Evolutionary conservation across 2,329 filamentous ascomycete genomes (phyloP), one percentile per base, ranked within the genome.

Genomic region (Diaporthe longicolla): DNA sequence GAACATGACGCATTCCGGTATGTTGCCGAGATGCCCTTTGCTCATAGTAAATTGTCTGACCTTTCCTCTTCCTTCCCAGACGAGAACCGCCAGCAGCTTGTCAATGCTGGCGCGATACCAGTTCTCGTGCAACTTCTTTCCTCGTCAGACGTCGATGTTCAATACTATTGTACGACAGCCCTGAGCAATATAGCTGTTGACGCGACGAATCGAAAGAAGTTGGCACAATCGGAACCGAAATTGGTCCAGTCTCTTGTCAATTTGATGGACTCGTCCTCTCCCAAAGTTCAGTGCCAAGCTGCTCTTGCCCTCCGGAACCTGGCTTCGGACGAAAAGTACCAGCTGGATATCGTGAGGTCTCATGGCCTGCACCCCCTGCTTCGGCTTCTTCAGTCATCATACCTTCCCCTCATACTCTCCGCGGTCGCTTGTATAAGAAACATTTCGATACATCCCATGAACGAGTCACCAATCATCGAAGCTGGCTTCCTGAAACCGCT

Each of bases 1-100:
- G 77, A 99, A 99, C 84, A 99, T 99, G 97, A 99, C 97, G 79
- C 97, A 99, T 86, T 98, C 95, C 77, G 95, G 95, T 97, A 90
- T 75, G 63, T 68, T 68, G 89, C 78, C 63, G 35, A 21, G 4
- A 45, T 40, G 40, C 55, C 32, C 37, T 70, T 74, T 40, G 21
- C 37, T 37, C 35, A 17, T 57, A 13, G 75, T 78, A 70, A 76
- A 66, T 26, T 21, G 29, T 37, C 78, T 80, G 52, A 85, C 76
- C 57, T 50, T 32, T 59, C 21, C 48, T 5, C 9, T 52, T 24
- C 2, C 17, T 52, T 13, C 37, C 26, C 82, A 97, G 97, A 98
- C 82, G 97, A 99, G 84, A 99, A 99, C 83, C 92, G 97, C 78
- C 95, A 98, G 84, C 95, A 99, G 83, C 93, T 99, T 37, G 97